Evolutionary conservation across 768 basidiomycete genomes (phyloP), one percentile per base, ranked within the genome.

Genomic region (Suillus discolor): DNA sequence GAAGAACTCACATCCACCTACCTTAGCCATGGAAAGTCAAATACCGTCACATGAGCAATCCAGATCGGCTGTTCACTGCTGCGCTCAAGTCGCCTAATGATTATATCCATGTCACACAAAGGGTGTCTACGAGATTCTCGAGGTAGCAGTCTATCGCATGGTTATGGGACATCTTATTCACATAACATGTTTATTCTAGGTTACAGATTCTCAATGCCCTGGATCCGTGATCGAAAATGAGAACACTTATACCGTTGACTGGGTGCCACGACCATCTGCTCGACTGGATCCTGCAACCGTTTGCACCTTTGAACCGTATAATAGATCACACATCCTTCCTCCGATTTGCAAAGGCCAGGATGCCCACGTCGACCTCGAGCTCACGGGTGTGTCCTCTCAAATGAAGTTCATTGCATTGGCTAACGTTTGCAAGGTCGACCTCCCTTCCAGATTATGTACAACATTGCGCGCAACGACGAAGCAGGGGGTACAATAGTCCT

Each of bases 391-490:
- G 81, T 72, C 23, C 18, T 51, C 47, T 42, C 36, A 54, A 11
- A 4, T 62, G 38, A n/a, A 1, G 12, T n/a, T 44, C 2, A 36
- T 57, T 36, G 47, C 20, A 47, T 28, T 61, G 51, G 36, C 41
- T 59, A 66, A 59, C 16, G 31, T 57, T 60, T 28, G 15, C 39
- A 70, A 92, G 96, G 96, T 61, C 88, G 89, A 25, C 89, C 94
- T n/a, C 96, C 96, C 0, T 98, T 96, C 85, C 90, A 97, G 74
- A 89, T 97, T 67, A 90, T 87, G 84, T 97, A 96, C 77, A 92
- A 93, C 69, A 87, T 94, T 62, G 93, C 90, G 1, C 84, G 86
- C 73, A 84, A 89, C 61, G 83, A 80, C 62, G 90, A 89, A 11
- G 79, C 81, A 20, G 91, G 92, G 5, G 89, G 87, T 7, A 91